A percentile compares a stretch with the other conserved stretches of the same genome.
These are phyloP conservation scores for Taphrina wiesneri DNA, from an alignment of 1,139 yeast genomes.

Conservation along the genomic window DNA sequence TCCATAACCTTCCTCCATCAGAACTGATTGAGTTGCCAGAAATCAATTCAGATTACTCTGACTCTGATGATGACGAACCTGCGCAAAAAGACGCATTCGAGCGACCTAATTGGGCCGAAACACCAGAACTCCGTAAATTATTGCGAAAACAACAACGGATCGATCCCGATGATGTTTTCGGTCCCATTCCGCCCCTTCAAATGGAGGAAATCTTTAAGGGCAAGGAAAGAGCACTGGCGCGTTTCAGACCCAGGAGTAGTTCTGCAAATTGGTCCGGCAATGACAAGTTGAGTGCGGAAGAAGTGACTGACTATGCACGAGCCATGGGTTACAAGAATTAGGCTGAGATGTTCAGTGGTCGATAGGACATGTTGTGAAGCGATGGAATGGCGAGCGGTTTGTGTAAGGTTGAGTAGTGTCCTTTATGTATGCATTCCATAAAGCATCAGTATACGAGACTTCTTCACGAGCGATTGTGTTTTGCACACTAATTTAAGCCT, in stretches of 20 bases:
- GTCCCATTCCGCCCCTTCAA: conserved; percentile 68
- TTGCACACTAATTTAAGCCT: not conserved
- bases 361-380: not conserved
- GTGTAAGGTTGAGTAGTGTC: no score
- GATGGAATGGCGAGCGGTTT: not conserved
- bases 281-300: conserved; percentile 53
- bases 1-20: conserved; percentile 29
- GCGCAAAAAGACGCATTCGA: conserved; percentile 58
- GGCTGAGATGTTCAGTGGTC: not conserved
- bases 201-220: conserved; percentile 68
- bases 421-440: no score
- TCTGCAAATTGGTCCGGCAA: conserved; percentile 57
- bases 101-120: conserved; percentile 70
- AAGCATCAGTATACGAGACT: no score
- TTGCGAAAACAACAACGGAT: conserved; percentile 60
- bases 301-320: conserved; percentile 55
- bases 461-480: no score
- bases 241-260: conserved; percentile 60
- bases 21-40: conserved; percentile 49
- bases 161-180: conserved; percentile 75
- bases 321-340: conserved; percentile 54
- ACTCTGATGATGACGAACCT: conserved; percentile 46
- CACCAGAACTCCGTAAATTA: conserved; percentile 59
- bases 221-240: conserved; percentile 45
- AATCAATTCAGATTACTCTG: conserved; percentile 48